phyloP scores from a whole-genome alignment of 2,329 filamentous ascomycete species.

The Fusarium ambrosium region DNA sequence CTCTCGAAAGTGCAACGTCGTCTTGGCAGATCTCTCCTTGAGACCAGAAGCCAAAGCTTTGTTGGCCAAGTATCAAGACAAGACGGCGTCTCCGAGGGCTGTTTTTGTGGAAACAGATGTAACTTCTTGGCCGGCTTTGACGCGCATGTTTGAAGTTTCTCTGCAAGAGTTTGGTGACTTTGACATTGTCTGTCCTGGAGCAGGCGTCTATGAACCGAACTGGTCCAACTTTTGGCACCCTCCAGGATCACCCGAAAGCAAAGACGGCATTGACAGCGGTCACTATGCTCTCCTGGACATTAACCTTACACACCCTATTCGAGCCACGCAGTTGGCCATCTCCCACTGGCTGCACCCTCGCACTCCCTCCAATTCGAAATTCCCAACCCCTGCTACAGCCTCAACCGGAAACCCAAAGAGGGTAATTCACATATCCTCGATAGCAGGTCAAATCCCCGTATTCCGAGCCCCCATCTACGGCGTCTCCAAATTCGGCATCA shows the following conservation, averaged over 20 bases:
- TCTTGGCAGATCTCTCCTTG: constrained; percentile 59
- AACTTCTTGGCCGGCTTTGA: constrained; percentile 56
- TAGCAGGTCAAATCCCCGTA: constrained; percentile 53
- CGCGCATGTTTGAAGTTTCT: constrained; percentile 52
- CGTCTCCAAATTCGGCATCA: constrained; percentile 56
- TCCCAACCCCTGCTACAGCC: constrained; percentile 17
- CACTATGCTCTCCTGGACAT: constrained; percentile 56
- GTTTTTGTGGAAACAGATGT: constrained; percentile 62
- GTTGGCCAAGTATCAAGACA: constrained; percentile 40
- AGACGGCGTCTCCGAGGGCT: constrained; percentile 46
- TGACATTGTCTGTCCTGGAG: constrained; percentile 61
- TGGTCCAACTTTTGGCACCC: constrained; percentile 60
- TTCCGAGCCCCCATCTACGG: constrained; percentile 55
- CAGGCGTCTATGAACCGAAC: constrained; percentile 61
- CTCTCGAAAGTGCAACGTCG: constrained; percentile 57
- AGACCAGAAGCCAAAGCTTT: constrained; percentile 58
- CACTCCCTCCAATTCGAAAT: neutral
- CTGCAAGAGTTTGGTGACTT: constrained; percentile 54
- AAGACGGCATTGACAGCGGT: constrained; percentile 47
- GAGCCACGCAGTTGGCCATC: constrained; percentile 57
- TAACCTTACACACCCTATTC: constrained; percentile 59
- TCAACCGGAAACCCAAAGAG: constrained; percentile 51
- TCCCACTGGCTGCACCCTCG: constrained; percentile 53
- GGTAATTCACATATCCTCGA: constrained; percentile 54
- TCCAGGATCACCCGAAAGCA: constrained; percentile 52